Base-by-base conservation (phyloP, 345 rosid species). In the Crucihimalaya himalaica region DNA sequence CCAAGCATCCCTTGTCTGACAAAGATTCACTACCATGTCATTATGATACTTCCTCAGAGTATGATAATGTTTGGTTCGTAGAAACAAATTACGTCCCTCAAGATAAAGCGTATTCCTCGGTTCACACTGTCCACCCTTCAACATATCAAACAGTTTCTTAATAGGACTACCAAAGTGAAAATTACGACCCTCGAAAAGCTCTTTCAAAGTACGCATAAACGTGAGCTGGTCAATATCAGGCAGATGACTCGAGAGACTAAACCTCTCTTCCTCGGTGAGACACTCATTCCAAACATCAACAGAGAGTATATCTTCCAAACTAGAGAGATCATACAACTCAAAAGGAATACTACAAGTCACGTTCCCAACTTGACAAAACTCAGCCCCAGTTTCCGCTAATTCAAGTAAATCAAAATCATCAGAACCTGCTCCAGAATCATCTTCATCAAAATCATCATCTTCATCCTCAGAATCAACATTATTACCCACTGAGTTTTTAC, bases 371-470 rank as follows among this genome's bases (percentile, higher is more conserved):
- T 90, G 98, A 43, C 97, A 92, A 62, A 95, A 95, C 80, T 95
- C 99, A 1, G 93, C 86, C 34, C 92, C 85, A 1, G 97, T 85
- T 60, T 95, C 99, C 4, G 98, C 96, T 47, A 95, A 76, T 75
- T 95, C 98, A 74, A 95, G 83, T 80, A 95, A 84, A 82, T 95
- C 98, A 75, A 88, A 95, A 71, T 95, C 98, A 70, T 95, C 98
- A 1, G 99, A 95, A 51, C 99, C 99, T 0, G 97, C 98, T 53
- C 97, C 99, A 0, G 98, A 95, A 85, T 95, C 98, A 2, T 88
- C 96, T 66, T 92, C 98, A 71, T 86, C 92, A 34, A 86, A 95
- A 31, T 88, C 96, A 70, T 87, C 92, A 64, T 87, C 80, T 8
- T 78, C 81, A 34, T 67, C 78, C 28, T 87, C 96, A 1, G 86